Evolutionary conservation across 768 basidiomycete genomes (phyloP), one percentile per base, ranked within the genome.

Genomic region (Psilocybe cubensis): DNA sequence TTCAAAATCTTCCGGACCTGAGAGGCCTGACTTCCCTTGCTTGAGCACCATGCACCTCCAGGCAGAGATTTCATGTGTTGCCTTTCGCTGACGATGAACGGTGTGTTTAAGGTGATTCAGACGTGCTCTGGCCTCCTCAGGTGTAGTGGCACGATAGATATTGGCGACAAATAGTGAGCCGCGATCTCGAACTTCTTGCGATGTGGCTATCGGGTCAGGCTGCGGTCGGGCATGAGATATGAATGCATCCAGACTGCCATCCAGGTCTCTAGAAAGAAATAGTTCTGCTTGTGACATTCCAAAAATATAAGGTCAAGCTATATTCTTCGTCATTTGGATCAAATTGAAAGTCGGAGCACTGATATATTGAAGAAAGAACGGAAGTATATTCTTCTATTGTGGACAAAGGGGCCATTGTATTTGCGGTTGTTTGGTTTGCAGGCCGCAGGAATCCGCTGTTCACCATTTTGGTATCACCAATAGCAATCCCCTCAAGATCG

Each of bases 21-120:
- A 77, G 2, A 94, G 71, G 1, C 92, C 92, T 2, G 80, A 84
- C 46, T 74, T 76, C 2, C 87, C 89, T 10, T 75, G 64, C 69
- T 86, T 91, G 53, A 89, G 71, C 0, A 79, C 79, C 87, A 95
- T 90, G 64, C 84, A 87, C 29, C 93, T 77, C 87, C 88, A 94
- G 4, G 91, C 93, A 35, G 80, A 76, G 42, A 94, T 89, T 66
- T 90, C 86, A 61, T 92, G 88, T 10, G 85, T 76, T 0, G 88
- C 87, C 10, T 81, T 83, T 40, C 80, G 83, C 31, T 76, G 60
- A 4, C 75, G 78, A 64, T 91, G 89, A 1, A 85, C 69, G 40
- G 87, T 80, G 54, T 83, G 69, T 58, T 80, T 81, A 40, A 88
- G 69, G 60, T 89, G 79, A 28, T 79, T 74, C 38, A 83, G 71